Evolutionary conservation across 2,329 filamentous ascomycete species (phyloP).

Genomic region (Metarhizium album): DNA sequence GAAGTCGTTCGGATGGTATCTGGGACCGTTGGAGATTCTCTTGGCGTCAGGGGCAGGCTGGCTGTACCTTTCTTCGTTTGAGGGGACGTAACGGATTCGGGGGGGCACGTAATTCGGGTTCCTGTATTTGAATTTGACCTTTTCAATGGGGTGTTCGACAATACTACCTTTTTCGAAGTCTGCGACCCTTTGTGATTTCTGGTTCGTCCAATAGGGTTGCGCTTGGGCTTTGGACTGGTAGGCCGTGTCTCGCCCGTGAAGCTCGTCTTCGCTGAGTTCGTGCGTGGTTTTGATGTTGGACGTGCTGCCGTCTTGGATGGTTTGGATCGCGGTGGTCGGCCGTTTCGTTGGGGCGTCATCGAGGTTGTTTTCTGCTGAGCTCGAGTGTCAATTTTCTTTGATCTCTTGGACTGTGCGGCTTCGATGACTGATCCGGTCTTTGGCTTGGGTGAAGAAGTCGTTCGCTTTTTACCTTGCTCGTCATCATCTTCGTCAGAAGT

Average conservation of each 20-base stretch:
- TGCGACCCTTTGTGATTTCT: neutral
- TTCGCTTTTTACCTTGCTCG: conserved; percentile 26
- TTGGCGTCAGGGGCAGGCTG: neutral
- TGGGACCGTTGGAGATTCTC: neutral
- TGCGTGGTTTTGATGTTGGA: neutral
- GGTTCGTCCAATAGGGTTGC: neutral
- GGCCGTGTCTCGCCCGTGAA: neutral
- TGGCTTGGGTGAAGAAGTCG: conserved; percentile 13
- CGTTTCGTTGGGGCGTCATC: neutral
- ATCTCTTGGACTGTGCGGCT: conserved; percentile 14
- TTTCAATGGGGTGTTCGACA: neutral
- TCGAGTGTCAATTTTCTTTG: conserved; percentile 22
- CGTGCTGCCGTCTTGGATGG: neutral
- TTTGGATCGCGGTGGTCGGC: neutral
- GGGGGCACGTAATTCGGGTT: neutral
- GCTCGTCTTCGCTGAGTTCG: neutral
- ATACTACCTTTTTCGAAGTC: neutral
- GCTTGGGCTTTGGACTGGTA: neutral
- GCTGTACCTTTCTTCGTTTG: neutral
- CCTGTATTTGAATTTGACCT: neutral
- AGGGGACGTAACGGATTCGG: neutral
- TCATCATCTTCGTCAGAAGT: conserved; percentile 18
- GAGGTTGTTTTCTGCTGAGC: conserved; percentile 6
- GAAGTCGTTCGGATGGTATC: too few species aligned
- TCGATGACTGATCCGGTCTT: conserved; percentile 13